A percentile compares a stretch with the other conserved stretches of the same genome.
Evolutionary conservation across 129 eudicot species (phyloP).

Genomic region (Flaveria bidentis): DNA sequence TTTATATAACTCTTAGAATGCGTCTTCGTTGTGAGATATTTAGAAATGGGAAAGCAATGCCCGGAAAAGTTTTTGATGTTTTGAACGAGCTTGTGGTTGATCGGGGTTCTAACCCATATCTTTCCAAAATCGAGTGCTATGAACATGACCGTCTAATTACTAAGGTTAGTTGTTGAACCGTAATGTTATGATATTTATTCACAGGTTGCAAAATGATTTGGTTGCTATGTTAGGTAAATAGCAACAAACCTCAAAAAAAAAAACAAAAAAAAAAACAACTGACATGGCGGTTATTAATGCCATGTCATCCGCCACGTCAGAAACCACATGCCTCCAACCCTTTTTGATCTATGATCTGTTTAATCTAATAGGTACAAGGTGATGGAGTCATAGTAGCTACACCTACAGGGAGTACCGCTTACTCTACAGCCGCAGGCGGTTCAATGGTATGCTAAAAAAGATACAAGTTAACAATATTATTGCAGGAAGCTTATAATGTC

Average conservation of each 20-base stretch:
- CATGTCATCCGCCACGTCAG: not conserved
- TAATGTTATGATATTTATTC: not conserved
- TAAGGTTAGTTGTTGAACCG: conserved; percentile 50
- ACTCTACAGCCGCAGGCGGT: conserved; percentile 99
- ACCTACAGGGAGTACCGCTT: conserved; percentile 99
- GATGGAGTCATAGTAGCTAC: conserved; percentile 99
- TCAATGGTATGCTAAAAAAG: conserved; percentile 69
- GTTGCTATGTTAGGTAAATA: not conserved
- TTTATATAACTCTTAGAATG: conserved; percentile 95
- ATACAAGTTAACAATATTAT: not conserved
- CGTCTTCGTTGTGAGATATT: conserved; percentile 91
- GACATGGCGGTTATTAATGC: not conserved
- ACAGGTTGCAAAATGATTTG: not conserved
- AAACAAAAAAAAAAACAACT: not conserved
- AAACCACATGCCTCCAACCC: not conserved
- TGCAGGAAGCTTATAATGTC: conserved; percentile 12
- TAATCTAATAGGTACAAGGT: conserved; percentile 77
- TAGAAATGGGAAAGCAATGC: conserved; percentile 85
- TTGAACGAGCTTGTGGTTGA: conserved; percentile 94
- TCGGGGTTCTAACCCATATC: conserved; percentile 98
- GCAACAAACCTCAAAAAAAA: not conserved
- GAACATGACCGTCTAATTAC: conserved; percentile 98
- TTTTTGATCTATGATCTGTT: not conserved
- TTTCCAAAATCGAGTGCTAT: conserved; percentile 92
- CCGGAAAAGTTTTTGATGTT: conserved; percentile 94